Evolutionary conservation across 78 protist genomes (phyloP), one percentile per base, ranked within the genome.

Genomic region (Creolimax fragrantissima): DNA sequence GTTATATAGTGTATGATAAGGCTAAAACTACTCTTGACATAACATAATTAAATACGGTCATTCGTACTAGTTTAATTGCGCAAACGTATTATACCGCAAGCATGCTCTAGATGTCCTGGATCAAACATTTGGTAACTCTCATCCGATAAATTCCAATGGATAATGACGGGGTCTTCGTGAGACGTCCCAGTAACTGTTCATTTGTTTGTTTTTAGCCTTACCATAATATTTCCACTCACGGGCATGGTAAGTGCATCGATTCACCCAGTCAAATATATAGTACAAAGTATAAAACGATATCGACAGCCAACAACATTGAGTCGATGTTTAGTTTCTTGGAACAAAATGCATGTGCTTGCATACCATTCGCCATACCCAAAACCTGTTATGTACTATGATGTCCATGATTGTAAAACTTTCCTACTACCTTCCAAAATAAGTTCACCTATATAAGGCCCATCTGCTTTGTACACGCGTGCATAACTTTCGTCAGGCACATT

Each of bases 1-100:
- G 96, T 88, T 96, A 92, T 90, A 58, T 91, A 89, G 94, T 93
- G 4, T 95, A 94, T 45, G 97, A 95, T 74, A 39, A 47, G 24
- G 92, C 92, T 93, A 95, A 95, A 74, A 36, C 45, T 41, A 4
- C 85, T 3, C 88, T 95, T 24, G 84, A 37, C 4, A 45, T 88
- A 7, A 88, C 45, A 74, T 88, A 83, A 24, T 35, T 58, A 17
- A 11, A 32, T 58, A 58, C 39, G 17, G 74, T 11, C 39, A 17
- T 11, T 11, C 74, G 17, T 11, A 58, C 39, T 11, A 17, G 74
- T 17, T 58, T 17, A 11, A 58, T 11, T 11, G 39, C 17, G 74
- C 39, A 11, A 58, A 17, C 17, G 74, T 17, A 11, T 17, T 58
- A 58, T 17, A 58, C 74, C 11, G 74, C 74, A 58, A 58, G 74